phyloP scores from a whole-genome alignment of 2,329 filamentous ascomycete species.

The Dryadomyces sulphureus region DNA sequence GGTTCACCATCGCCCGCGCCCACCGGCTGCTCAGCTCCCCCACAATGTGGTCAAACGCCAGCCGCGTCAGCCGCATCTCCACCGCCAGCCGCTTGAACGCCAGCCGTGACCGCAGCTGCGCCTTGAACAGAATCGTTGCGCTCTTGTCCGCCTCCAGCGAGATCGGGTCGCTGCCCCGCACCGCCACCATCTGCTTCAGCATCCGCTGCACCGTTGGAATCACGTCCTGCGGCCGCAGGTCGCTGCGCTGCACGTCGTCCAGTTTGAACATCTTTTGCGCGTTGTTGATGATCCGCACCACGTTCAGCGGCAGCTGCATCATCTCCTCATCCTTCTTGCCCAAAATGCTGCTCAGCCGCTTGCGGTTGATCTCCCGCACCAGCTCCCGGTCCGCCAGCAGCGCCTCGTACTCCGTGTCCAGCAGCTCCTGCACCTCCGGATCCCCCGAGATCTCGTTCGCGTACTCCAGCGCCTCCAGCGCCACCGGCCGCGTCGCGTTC shows the following conservation, averaged over 20 bases:
- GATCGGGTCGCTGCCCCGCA: constrained; percentile 70
- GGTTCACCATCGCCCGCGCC: constrained; percentile 69
- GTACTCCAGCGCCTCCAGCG: constrained; percentile 68
- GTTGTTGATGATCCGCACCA: constrained; percentile 78
- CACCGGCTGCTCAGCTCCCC: constrained; percentile 86
- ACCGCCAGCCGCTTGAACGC: constrained; percentile 88
- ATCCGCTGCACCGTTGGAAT: constrained; percentile 65
- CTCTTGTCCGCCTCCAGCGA: constrained; percentile 78
- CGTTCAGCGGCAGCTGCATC: constrained; percentile 86
- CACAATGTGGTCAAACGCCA: constrained; percentile 83
- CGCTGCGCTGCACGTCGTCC: constrained; percentile 70
- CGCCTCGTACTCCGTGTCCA: constrained; percentile 79
- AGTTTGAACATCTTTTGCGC: constrained; percentile 85
- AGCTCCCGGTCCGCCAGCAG: constrained; percentile 60
- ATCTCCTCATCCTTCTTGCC: constrained; percentile 61
- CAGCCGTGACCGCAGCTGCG: constrained; percentile 72
- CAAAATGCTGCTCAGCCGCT: constrained; percentile 14
- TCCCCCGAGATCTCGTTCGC: constrained; percentile 79
- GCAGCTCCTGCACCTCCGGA: constrained; percentile 67
- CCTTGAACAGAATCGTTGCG: constrained; percentile 85
- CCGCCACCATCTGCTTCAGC: constrained; percentile 65
- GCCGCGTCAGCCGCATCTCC: constrained; percentile 71
- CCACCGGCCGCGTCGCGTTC: constrained; percentile 40
- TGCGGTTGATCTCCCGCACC: constrained; percentile 52
- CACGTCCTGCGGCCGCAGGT: constrained; percentile 77